These are phyloP conservation scores for Aspergillus transmontanensis DNA, from an alignment of 2,329 filamentous ascomycete genomes.

Conservation along the genomic window DNA sequence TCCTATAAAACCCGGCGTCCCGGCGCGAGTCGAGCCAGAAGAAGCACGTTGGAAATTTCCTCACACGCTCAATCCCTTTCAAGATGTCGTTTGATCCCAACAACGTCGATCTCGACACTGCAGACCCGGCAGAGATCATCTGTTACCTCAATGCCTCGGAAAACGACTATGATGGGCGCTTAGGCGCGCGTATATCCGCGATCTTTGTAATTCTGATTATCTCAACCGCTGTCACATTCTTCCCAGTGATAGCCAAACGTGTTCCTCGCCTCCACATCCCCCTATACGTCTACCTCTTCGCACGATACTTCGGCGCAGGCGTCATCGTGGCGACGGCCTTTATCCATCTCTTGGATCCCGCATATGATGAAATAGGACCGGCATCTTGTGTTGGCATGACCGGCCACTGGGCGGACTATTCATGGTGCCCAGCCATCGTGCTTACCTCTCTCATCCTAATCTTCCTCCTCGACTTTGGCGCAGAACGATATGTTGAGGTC, in stretches of 20 bases:
- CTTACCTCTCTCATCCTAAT: slow-evolving; percentile 52
- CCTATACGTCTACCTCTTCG: slow-evolving; percentile 50
- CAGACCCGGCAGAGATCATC: slow-evolving; percentile 48
- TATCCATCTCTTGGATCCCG: slow-evolving; percentile 52
- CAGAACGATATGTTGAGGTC: slow-evolving; percentile 55
- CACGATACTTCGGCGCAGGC: slow-evolving; percentile 51
- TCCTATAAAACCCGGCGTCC: not conserved
- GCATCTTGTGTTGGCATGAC: slow-evolving; percentile 57
- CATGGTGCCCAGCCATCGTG: slow-evolving; percentile 57
- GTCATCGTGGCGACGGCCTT: slow-evolving; percentile 53
- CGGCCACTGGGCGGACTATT: slow-evolving; percentile 54
- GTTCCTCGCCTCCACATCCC: slow-evolving; percentile 43
- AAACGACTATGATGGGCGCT: slow-evolving; percentile 58
- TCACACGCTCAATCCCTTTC: too few species aligned
- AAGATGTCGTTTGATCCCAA: slow-evolving; percentile 37
- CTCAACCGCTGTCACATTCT: slow-evolving; percentile 46
- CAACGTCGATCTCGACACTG: slow-evolving; percentile 48
- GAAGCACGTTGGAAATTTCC: too few species aligned
- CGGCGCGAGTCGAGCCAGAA: not conserved
- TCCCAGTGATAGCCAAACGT: slow-evolving; percentile 50
- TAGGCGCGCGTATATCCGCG: slow-evolving; percentile 47
- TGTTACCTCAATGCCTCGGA: slow-evolving; percentile 51
- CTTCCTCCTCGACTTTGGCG: slow-evolving; percentile 55
- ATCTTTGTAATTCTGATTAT: slow-evolving; percentile 49
- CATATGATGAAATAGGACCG: slow-evolving; percentile 48